Percentiles rank a stretch among this genome's conserved stretches.
These are phyloP conservation scores for Coemansia sp. DNA, from an alignment of 192 early-diverging fungal species.

Conservation along the genomic window DNA sequence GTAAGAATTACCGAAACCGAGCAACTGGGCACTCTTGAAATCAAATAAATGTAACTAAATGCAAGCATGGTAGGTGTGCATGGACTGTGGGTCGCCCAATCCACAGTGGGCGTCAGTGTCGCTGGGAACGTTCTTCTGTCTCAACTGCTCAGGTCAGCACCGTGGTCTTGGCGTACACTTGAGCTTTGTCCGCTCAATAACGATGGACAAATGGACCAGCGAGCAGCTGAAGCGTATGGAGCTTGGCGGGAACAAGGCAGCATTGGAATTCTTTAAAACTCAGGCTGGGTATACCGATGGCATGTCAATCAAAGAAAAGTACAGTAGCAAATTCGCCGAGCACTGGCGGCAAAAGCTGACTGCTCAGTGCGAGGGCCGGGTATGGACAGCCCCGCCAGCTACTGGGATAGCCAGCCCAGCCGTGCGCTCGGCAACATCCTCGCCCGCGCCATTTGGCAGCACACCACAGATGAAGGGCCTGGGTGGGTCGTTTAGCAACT, in stretches of 20 bases:
- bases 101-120: constrained; percentile 92
- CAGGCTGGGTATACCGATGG: constrained; percentile 73
- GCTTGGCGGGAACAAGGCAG: constrained; percentile 86
- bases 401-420: constrained; percentile 22
- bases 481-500: constrained; percentile 12
- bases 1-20: constrained; percentile 8
- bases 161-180: constrained; percentile 77
- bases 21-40: not conserved
- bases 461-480: constrained; percentile 55
- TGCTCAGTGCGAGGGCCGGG: constrained; percentile 65
- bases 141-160: constrained; percentile 92
- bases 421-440: constrained; percentile 27
- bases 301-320: constrained; percentile 84
- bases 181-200: constrained; percentile 97
- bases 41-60: too few relatives aligned
- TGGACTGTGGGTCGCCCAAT: constrained; percentile 86
- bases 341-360: constrained; percentile 89
- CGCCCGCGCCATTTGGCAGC: constrained; percentile 21
- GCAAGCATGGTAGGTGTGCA: constrained; percentile 58
- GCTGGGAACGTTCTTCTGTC: constrained; percentile 93
- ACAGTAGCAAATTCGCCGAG: constrained; percentile 80
- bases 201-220: constrained; percentile 98
- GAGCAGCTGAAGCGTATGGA: constrained; percentile 96
- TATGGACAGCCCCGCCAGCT: constrained; percentile 39
- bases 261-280: constrained; percentile 79